Conservation (phyloP, 164 flowering plant genomes). For the Paratinospora sagittata region DNA sequence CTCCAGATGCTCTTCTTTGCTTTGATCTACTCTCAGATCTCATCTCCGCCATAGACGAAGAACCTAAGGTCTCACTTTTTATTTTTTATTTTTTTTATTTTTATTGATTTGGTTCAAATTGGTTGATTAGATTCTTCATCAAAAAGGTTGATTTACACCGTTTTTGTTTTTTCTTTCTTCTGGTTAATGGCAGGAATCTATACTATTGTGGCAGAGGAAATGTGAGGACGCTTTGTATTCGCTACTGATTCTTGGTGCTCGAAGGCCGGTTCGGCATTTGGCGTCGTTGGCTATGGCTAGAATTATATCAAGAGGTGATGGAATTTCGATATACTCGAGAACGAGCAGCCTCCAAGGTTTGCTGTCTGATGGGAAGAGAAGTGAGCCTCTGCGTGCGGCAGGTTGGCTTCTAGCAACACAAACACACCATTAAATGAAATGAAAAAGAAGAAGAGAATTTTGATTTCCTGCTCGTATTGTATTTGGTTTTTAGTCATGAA, state of each 20-base stretch:
- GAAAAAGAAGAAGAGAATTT: too few species aligned
- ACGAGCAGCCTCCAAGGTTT: conserved; percentile 89
- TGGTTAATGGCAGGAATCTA: conserved; percentile 53
- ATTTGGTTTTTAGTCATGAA: too few species aligned
- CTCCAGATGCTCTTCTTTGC: conserved; percentile 87
- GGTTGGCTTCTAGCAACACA: conserved; percentile 32
- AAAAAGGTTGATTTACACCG: too few species aligned
- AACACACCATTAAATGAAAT: too few species aligned
- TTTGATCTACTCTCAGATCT: conserved; percentile 99
- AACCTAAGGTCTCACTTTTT: conserved; percentile 81
- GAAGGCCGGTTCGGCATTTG: conserved; percentile 85
- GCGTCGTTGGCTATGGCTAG: conserved; percentile 86
- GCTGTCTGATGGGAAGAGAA: conserved; percentile 84
- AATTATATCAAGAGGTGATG: conserved; percentile 76
- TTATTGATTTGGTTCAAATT: background rate
- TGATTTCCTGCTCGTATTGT: too few species aligned
- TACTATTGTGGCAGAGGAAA: conserved; percentile 85
- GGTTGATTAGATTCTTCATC: too few species aligned
- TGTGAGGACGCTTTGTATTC: conserved; percentile 93
- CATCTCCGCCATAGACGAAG: conserved; percentile 76
- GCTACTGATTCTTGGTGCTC: conserved; percentile 75
- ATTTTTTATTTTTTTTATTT: background rate
- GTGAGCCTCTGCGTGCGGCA: conserved; percentile 70
- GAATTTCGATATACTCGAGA: conserved; percentile 87
- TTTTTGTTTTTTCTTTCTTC: background rate